These are phyloP conservation scores for Bombardia bombarda DNA, from an alignment of 495 filamentous ascomycete genomes.

Conservation along the genomic window DNA sequence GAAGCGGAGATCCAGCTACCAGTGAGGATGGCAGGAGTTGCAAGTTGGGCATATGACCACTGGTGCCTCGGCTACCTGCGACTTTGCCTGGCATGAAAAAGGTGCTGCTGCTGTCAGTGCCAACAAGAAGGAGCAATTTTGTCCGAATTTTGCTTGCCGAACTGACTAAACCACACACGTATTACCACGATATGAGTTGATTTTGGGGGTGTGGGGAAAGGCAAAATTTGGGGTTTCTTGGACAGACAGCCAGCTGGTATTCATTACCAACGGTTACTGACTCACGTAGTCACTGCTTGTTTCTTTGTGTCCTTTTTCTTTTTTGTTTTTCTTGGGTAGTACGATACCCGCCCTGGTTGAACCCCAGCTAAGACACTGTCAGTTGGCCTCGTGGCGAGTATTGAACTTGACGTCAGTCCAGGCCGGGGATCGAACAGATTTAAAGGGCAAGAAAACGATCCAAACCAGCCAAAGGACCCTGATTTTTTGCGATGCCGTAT, in stretches of 20 bases:
- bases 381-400: neutral
- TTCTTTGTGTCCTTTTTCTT: neutral
- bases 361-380: constrained; percentile 1
- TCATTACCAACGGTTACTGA: neutral
- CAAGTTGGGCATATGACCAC: too few relatives aligned
- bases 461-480: neutral
- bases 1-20: too few relatives aligned
- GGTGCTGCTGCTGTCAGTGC: too few relatives aligned
- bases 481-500: neutral
- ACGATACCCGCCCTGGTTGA: neutral
- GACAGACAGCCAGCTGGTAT: neutral
- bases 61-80: too few relatives aligned
- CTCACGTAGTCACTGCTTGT: neutral
- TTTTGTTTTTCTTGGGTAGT: neutral
- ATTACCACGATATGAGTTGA: too few relatives aligned
- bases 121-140: too few relatives aligned
- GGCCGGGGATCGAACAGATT: neutral
- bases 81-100: too few relatives aligned
- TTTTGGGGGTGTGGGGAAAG: too few relatives aligned
- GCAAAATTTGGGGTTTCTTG: too few relatives aligned
- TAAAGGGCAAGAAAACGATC: too few relatives aligned
- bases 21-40: too few relatives aligned
- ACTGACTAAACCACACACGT: neutral
- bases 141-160: neutral
- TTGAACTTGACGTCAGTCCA: neutral